A percentile compares a stretch with the other conserved stretches of the same genome.
phyloP scores from a whole-genome alignment of 139 green algal genomes.

The Chlamydomonas sp. region DNA sequence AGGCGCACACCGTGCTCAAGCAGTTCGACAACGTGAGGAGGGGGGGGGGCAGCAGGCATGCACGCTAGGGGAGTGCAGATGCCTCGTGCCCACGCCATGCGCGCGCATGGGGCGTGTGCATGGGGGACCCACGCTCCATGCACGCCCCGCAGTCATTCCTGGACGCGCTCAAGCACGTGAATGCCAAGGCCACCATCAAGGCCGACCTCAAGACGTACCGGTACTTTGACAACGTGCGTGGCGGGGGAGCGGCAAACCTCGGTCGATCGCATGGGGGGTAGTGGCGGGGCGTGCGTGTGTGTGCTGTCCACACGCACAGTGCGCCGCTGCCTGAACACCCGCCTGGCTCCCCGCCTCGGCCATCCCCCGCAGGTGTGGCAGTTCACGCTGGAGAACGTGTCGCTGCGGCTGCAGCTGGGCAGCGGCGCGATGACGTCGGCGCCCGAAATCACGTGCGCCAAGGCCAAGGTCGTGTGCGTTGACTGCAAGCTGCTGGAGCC shows the following conservation, averaged over 20 bases:
- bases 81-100: too few relatives aligned
- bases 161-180: conserved; percentile 35
- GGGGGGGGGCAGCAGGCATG: too few relatives aligned
- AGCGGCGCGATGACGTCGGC: conserved; percentile 23
- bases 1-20: conserved; percentile 36
- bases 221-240: conserved; percentile 48
- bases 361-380: conserved; percentile 49
- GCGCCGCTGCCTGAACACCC: too few relatives aligned
- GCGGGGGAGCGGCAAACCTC: not conserved
- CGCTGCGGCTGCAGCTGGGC: conserved; percentile 31
- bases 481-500: conserved; percentile 32
- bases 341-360: too few relatives aligned
- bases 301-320: too few relatives aligned
- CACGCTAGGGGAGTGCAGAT: too few relatives aligned
- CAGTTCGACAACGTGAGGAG: conserved; percentile 34
- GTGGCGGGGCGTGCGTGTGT: too few relatives aligned
- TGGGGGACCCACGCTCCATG: too few relatives aligned
- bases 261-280: not conserved
- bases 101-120: too few relatives aligned
- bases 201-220: conserved; percentile 48
- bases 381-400: conserved; percentile 41
- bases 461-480: conserved; percentile 38
- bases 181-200: conserved; percentile 38
- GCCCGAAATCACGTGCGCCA: conserved; percentile 23
- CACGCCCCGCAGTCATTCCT: conserved; percentile 34